Percentiles rank a stretch among this genome's conserved stretches.
Conservation (phyloP, 2,329 filamentous ascomycete species). For the Sclerotinia borealis region DNA sequence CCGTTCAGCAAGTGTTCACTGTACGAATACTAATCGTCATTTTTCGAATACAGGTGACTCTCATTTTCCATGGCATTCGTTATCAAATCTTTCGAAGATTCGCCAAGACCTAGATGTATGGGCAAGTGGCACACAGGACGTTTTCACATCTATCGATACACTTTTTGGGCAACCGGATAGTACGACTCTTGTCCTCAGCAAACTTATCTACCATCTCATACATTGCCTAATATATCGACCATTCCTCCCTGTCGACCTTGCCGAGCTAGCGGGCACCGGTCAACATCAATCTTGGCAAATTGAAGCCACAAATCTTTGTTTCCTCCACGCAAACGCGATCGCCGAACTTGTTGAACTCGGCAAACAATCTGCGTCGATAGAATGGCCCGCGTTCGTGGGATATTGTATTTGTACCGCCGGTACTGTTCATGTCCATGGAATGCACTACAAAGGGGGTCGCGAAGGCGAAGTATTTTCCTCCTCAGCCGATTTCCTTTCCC, state of each 20-base stretch:
- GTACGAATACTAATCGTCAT: constrained; percentile 6
- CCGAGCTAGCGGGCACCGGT: constrained; percentile 70
- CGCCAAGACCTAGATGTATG: constrained; percentile 79
- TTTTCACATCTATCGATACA: constrained; percentile 68
- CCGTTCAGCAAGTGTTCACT: not conserved
- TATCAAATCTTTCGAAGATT: constrained; percentile 81
- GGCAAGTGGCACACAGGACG: constrained; percentile 74
- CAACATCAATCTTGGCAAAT: constrained; percentile 93
- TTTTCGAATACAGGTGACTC: constrained; percentile 55
- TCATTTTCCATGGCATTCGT: constrained; percentile 84
- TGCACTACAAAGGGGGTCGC: constrained; percentile 57
- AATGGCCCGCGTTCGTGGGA: constrained; percentile 82
- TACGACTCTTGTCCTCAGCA: constrained; percentile 73
- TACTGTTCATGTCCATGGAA: constrained; percentile 81
- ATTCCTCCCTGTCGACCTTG: constrained; percentile 77
- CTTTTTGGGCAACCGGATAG: constrained; percentile 75
- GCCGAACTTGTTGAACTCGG: constrained; percentile 76
- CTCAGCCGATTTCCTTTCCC: constrained; percentile 64
- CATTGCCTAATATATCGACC: constrained; percentile 83
- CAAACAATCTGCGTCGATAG: constrained; percentile 60
- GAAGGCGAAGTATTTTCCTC: constrained; percentile 46
- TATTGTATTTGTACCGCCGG: constrained; percentile 84
- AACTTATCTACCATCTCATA: constrained; percentile 79
- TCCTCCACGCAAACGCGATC: constrained; percentile 80
- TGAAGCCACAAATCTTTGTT: constrained; percentile 82